Evolutionary conservation across 116 monocot species (phyloP), one percentile per base, ranked within the genome.

Genomic region (Trichopus zeylanicus): DNA sequence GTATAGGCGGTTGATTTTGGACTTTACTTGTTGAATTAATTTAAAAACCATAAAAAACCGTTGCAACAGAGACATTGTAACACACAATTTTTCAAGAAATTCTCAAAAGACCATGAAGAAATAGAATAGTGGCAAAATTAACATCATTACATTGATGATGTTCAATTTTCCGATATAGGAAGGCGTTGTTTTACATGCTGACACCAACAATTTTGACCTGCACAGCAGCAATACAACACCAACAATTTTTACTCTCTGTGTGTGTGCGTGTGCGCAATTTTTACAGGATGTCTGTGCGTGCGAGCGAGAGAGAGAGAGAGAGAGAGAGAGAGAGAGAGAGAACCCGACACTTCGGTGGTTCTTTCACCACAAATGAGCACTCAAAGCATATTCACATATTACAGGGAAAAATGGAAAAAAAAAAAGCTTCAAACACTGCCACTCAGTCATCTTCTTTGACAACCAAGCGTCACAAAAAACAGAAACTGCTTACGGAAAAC

Each of bases 361-460:
- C 31, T 42, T 42, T 42, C 42, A 42, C 42, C 29, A 31, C 31
- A 30, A n/a, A 56, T 19, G 48, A n/a, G 26, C 31, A 32, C 49
- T 31, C 49, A 31, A 5, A 42, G n/a, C 42, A 42, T 62, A 48
- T 46, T 60, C 31, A 48, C 29, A 62, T 48, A 48, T 62, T 62
- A 49, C n/a, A n/a, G n/a, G n/a, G n/a, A n/a, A n/a, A n/a, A n/a
- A 2, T 18, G 1, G 42, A 13, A 18, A 42, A 42, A 16, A 51
- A 20, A 31, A 48, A 49, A 47, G n/a, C 29, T 10, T 2, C 48
- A 21, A 26, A 13, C 56, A 7, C 30, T 26, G 42, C 42, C 46
- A 26, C 56, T 29, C 20, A 48, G 38, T 46, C 15, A 31, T 57
- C 57, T 25, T 48, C 67, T 67, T 67, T 31, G 31, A 32, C 47